Evolutionary conservation across 2,329 filamentous ascomycete species (phyloP).

Genomic region (Exophiala dermatitidis): DNA sequence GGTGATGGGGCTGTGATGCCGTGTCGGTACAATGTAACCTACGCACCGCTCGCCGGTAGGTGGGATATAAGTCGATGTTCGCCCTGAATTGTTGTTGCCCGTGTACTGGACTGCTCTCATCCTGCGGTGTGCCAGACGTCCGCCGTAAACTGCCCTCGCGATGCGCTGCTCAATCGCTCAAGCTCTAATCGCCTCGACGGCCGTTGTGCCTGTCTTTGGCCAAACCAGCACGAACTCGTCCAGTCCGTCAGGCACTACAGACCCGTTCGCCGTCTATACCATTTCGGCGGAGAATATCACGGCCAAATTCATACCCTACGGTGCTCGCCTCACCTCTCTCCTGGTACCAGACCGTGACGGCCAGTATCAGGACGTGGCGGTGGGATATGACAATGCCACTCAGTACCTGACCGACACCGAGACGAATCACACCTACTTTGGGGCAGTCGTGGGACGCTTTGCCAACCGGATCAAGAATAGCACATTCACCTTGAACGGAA

Average conservation of each 20-base stretch:
- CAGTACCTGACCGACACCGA: conserved; percentile 41
- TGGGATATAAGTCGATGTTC: not conserved
- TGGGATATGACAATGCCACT: conserved; percentile 45
- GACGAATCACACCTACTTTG: conserved; percentile 44
- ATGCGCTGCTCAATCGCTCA: conserved; percentile 8
- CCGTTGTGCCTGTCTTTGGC: conserved; percentile 11
- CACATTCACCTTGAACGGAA: conserved; percentile 46
- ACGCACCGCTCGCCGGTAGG: not conserved
- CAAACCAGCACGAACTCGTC: conserved; percentile 18
- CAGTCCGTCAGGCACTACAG: conserved; percentile 6
- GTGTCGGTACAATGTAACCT: conserved; percentile 2
- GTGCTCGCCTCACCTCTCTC: conserved; percentile 42
- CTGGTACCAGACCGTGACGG: conserved; percentile 47
- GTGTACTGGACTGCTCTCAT: not conserved
- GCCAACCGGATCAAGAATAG: conserved; percentile 52
- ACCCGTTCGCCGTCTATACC: conserved; percentile 39
- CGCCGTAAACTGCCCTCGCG: too few species aligned
- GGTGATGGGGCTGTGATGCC: not conserved
- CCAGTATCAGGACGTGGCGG: conserved; percentile 42
- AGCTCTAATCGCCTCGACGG: conserved; percentile 5
- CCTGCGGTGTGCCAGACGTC: not conserved
- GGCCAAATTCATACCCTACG: conserved; percentile 43
- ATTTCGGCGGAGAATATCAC: conserved; percentile 44
- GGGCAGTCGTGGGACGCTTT: conserved; percentile 45
- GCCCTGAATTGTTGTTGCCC: too few species aligned